Evolutionary conservation across 1,284 basidiomycete species (phyloP), one percentile per base, ranked within the genome.

Genomic region (Heimioporus retisporus): DNA sequence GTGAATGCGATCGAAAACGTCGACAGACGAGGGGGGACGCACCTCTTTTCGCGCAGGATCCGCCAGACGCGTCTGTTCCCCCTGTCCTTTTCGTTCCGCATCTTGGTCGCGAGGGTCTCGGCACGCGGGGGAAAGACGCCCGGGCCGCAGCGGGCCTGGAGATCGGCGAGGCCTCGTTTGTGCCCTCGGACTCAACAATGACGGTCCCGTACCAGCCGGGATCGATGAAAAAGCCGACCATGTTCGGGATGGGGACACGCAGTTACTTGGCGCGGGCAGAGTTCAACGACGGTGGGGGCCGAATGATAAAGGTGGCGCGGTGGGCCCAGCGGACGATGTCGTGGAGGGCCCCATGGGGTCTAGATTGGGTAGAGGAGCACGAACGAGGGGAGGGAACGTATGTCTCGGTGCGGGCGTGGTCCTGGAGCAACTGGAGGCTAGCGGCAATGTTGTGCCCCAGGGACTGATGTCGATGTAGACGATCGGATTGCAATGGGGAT

Each of bases 251-350:
- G 0, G 84, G 84, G n/a, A 87, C 65, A 19, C 68, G 75, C 63
- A 75, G n/a, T 71, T 43, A 63, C 68, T 69, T 53, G 72, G 76
- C 19, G 40, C 60, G 70, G 13, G 77, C 31, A 23, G 69, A 60
- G 60, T 75, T 70, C 3, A 65, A 62, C 40, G 67, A 65, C 18
- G 65, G 69, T 14, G 78, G 75, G 0, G 88, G 86, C 2, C 86
- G 85, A 50, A 94, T 84, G 8, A 84, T 81, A 80, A 94, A 94
- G 8, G 88, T 88, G 2, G 93, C 91, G 18, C 93, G 90, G 72
- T 94, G 89, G 2, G 93, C 88, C 93, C 93, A 95, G 51, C 91
- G 89, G 11, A 95, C 89, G 63, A 95, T 90, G 68, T 91, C 93
- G 70, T 94, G 93, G 66, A 88, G 83, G 6, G 85, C 84, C 53